Conservation (phyloP, 2,329 filamentous ascomycete genomes). For the Beauveria sp. region DNA sequence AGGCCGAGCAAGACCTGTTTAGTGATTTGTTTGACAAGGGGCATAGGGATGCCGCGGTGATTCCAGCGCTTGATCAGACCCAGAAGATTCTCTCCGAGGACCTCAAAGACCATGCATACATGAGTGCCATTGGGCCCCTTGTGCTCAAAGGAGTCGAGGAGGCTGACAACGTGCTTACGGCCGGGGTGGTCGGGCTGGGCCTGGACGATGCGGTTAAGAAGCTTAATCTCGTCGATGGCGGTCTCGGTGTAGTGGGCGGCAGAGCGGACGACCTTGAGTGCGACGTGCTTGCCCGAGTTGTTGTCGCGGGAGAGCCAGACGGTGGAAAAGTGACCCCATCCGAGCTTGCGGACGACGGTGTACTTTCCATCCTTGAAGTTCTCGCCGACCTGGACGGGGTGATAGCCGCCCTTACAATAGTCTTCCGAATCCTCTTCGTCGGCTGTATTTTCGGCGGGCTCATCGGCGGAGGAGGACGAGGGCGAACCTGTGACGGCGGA, state of each 20-base stretch:
- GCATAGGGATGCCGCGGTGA: slow-evolving; percentile 92
- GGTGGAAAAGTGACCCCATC: slow-evolving; percentile 99
- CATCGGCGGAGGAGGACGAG: slow-evolving; percentile 72
- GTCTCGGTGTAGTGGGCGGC: slow-evolving; percentile 98
- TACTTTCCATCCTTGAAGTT: slow-evolving; percentile 98
- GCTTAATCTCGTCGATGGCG: slow-evolving; percentile 96
- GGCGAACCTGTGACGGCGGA: slow-evolving; percentile 63
- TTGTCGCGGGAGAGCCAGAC: slow-evolving; percentile 84
- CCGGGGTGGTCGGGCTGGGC: slow-evolving; percentile 93
- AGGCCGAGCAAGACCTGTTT: slow-evolving; percentile 94
- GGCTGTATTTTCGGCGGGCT: slow-evolving; percentile 82
- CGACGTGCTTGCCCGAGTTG: slow-evolving; percentile 83
- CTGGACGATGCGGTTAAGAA: slow-evolving; percentile 92
- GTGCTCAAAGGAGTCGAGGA: slow-evolving; percentile 95
- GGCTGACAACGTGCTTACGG: slow-evolving; percentile 88
- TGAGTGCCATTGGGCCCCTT: slow-evolving; percentile 94
- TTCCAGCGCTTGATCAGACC: slow-evolving; percentile 98
- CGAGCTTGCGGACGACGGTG: slow-evolving; percentile 89
- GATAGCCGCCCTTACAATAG: slow-evolving; percentile 98
- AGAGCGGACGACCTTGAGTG: slow-evolving; percentile 93
- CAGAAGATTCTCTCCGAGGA: slow-evolving; percentile 87
- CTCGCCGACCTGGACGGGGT: slow-evolving; percentile 89
- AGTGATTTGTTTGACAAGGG: slow-evolving; percentile 95
- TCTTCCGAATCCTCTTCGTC: slow-evolving; percentile 99
- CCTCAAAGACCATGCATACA: slow-evolving; percentile 99